phyloP scores from a whole-genome alignment of 345 rosid genomes.

The Euphorbia lathyris region DNA sequence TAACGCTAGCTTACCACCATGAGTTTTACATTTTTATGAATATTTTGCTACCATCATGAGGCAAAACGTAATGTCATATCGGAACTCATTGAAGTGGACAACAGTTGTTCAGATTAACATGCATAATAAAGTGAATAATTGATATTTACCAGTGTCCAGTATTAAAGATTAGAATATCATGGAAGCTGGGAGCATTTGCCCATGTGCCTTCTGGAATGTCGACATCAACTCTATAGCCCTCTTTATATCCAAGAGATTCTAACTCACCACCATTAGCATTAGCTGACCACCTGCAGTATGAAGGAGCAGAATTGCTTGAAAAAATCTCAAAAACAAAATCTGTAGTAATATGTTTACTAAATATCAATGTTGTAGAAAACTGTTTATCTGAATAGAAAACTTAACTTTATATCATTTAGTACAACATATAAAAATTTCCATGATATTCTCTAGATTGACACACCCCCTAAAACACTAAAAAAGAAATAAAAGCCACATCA shows the following conservation, averaged over 20 bases:
- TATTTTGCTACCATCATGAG: not conserved
- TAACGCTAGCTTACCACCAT: not conserved
- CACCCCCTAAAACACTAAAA: not conserved
- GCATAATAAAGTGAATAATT: not conserved
- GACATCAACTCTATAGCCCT: constrained; percentile 84
- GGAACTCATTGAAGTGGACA: constrained; percentile 1
- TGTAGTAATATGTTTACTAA: not conserved
- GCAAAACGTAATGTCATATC: not conserved
- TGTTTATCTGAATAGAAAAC: not conserved
- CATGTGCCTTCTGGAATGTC: constrained; percentile 90
- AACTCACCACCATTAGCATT: constrained; percentile 59
- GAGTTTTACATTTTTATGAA: not conserved
- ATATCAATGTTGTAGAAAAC: too few species aligned
- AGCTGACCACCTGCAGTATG: constrained; percentile 65
- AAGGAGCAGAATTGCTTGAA: constrained; percentile 2
- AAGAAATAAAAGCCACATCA: not conserved
- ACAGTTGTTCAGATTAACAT: not conserved
- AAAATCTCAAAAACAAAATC: not conserved
- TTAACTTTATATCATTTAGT: not conserved
- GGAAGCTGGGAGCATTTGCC: constrained; percentile 72
- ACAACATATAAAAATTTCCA: not conserved
- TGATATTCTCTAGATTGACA: not conserved
- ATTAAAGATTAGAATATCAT: constrained; percentile 68
- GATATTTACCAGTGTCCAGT: constrained; percentile 83
- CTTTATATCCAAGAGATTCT: constrained; percentile 78